These are phyloP conservation scores for Apiotrichum laibachii DNA, from an alignment of 1,284 basidiomycete genomes.

Conservation along the genomic window DNA sequence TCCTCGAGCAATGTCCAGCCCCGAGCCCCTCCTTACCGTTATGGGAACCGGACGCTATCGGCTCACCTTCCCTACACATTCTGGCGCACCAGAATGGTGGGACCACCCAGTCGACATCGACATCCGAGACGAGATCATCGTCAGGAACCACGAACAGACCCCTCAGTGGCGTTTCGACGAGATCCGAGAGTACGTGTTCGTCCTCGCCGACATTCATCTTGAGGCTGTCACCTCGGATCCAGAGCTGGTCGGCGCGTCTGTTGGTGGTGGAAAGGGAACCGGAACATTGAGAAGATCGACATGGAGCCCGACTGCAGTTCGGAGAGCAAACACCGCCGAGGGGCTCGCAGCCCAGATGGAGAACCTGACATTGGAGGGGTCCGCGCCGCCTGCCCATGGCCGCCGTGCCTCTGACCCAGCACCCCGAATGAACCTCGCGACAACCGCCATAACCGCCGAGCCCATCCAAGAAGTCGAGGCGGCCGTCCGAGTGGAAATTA, in stretches of 20 bases:
- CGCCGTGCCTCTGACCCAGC: neutral
- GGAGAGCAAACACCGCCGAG: neutral
- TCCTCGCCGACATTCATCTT: conserved; percentile 1
- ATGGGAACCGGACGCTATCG: neutral
- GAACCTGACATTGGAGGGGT: neutral
- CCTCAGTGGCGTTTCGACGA: conserved; percentile 6
- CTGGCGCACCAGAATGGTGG: conserved; percentile 1
- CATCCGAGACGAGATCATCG: conserved; percentile 2
- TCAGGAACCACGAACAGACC: conserved; percentile 1
- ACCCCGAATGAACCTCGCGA: neutral
- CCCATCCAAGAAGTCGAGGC: conserved; percentile 1
- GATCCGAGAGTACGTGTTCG: conserved; percentile 4
- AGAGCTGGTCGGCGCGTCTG: neutral
- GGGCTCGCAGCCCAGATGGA: neutral
- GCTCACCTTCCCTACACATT: neutral
- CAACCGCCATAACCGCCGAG: neutral
- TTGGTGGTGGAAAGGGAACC: neutral
- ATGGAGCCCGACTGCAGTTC: neutral
- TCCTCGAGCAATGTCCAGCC: neutral
- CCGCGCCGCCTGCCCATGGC: neutral
- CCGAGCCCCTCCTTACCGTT: neutral
- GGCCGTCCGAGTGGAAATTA: neutral
- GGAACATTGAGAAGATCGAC: neutral
- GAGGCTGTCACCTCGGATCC: neutral
- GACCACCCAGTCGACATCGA: neutral